Evolutionary conservation across 2,329 filamentous ascomycete species (phyloP), one percentile per base, ranked within the genome.

Genomic region (Nothopassalora personata): DNA sequence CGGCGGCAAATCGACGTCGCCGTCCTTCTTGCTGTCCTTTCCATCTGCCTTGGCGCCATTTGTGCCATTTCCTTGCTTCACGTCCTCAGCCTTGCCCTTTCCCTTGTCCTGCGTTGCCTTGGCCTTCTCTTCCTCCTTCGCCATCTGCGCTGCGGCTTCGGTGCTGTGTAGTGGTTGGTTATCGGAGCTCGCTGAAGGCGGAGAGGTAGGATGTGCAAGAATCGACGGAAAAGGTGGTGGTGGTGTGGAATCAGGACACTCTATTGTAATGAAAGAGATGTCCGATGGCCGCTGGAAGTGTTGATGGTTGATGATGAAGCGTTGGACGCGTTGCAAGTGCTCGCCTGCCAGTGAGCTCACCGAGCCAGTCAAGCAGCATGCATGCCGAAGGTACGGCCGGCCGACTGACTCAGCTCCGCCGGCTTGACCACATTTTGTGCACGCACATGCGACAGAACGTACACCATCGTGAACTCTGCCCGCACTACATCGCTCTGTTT

Each of bases 41-140:
- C 59, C 64, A 54, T 75, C 75, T 56, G 85, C 83, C 68, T 83
- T 82, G 62, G 80, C 77, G 58, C 77, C 79, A 62, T 81, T 68
- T 18, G 64, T 66, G 39, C 68, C 78, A 61, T 81, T 73, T 70
- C 89, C 85, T 72, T 86, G 85, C 61, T 83, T 80, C 69, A 84
- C 83, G 60, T 90, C 87, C 63, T 70, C 67, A 64, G 87, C 91
- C 82, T 97, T 99, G 74, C 86, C 93, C 83, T 99, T 99, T 78
- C 91, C 92, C 84, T 97, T 97, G 78, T 96, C 91, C 27, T 31
- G 39, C 75, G 86, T 83, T 74, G 88, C 81, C 77, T 89, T 90
- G 76, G 89, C 83, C 82, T 87, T 84, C 79, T 96, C 90, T 80
- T 88, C 90, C 78, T 95, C 91, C 82, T 96, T 90, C 79, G 92